These are phyloP conservation scores for Fusarium decemcellulare DNA, from an alignment of 2,329 filamentous ascomycete genomes.

Conservation along the genomic window DNA sequence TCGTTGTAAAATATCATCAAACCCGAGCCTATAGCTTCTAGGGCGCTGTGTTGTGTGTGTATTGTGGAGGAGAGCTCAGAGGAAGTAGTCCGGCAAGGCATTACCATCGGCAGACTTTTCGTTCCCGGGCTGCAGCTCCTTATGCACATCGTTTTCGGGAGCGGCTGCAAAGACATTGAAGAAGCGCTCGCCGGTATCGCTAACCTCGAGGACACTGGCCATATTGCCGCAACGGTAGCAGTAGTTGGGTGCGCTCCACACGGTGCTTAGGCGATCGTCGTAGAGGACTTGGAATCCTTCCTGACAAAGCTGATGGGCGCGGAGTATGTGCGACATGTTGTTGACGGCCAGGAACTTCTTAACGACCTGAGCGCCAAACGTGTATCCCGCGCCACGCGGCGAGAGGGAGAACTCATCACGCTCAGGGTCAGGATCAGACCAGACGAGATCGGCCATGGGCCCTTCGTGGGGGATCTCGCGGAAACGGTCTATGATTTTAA, in stretches of 20 bases:
- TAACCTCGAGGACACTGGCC: slow-evolving; percentile 96
- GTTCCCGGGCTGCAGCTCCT: slow-evolving; percentile 83
- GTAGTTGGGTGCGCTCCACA: slow-evolving; percentile 98
- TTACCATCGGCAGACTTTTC: slow-evolving; percentile 78
- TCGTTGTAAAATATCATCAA: slow-evolving; percentile 39
- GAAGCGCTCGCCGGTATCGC: slow-evolving; percentile 90
- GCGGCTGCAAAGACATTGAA: slow-evolving; percentile 99
- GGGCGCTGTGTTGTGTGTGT: slow-evolving; percentile 20
- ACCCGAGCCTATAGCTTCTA: slow-evolving; percentile 26
- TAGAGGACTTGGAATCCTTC: slow-evolving; percentile 98
- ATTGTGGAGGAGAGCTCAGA: slow-evolving; percentile 58
- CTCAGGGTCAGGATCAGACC: slow-evolving; percentile 98
- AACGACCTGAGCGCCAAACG: slow-evolving; percentile 96
- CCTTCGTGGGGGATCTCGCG: slow-evolving; percentile 98
- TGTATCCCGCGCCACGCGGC: slow-evolving; percentile 94
- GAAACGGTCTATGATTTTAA: slow-evolving; percentile 99
- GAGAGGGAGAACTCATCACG: slow-evolving; percentile 96
- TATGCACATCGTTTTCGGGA: slow-evolving; percentile 93
- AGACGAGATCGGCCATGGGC: slow-evolving; percentile 99
- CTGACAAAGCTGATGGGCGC: slow-evolving; percentile 98
- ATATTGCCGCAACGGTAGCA: slow-evolving; percentile 97
- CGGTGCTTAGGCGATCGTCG: slow-evolving; percentile 93
- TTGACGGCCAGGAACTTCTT: slow-evolving; percentile 99
- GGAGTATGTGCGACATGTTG: slow-evolving; percentile 96
- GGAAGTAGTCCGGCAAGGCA: slow-evolving; percentile 79